Evolutionary conservation across 2,329 filamentous ascomycete genomes (phyloP).

Genomic region (Neopestalotiopsis sp.): DNA sequence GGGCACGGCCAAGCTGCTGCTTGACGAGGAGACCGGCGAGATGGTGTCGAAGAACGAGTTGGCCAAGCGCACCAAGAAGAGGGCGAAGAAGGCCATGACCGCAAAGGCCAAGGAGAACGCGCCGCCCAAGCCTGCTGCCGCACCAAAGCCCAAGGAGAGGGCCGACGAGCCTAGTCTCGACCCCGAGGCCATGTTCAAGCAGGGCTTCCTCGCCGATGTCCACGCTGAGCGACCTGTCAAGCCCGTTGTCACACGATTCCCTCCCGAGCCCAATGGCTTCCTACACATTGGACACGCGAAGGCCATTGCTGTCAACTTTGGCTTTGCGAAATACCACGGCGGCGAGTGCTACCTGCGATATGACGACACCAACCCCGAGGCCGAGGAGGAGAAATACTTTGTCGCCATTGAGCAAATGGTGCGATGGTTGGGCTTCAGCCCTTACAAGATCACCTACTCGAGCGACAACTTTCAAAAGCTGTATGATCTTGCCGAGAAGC

Average conservation of each 20-base stretch:
- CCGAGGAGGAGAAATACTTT: conserved; percentile 90
- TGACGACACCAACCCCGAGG: conserved; percentile 95
- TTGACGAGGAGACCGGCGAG: conserved; percentile 69
- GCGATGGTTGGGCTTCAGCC: conserved; percentile 83
- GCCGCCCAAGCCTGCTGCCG: conserved; percentile 29
- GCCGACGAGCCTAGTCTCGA: conserved; percentile 51
- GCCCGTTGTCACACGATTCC: conserved; percentile 73
- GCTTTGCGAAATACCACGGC: conserved; percentile 84
- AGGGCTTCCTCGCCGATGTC: conserved; percentile 75
- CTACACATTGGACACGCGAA: conserved; percentile 94
- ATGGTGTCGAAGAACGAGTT: conserved; percentile 68
- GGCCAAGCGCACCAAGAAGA: conserved; percentile 65
- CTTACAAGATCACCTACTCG: conserved; percentile 80
- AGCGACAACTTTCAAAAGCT: conserved; percentile 89
- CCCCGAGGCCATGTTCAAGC: conserved; percentile 76
- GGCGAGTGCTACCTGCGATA: conserved; percentile 80
- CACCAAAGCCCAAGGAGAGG: conserved; percentile 53
- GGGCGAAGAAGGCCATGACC: conserved; percentile 56
- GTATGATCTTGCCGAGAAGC: conserved; percentile 86
- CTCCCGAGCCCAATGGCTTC: conserved; percentile 90
- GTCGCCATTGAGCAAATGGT: conserved; percentile 88
- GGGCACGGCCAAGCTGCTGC: conserved; percentile 60
- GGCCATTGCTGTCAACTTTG: conserved; percentile 95
- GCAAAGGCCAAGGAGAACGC: conserved; percentile 32
- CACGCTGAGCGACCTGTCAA: conserved; percentile 70